phyloP scores from a whole-genome alignment of 495 filamentous ascomycete genomes.

The Penicillium egyptiacum region DNA sequence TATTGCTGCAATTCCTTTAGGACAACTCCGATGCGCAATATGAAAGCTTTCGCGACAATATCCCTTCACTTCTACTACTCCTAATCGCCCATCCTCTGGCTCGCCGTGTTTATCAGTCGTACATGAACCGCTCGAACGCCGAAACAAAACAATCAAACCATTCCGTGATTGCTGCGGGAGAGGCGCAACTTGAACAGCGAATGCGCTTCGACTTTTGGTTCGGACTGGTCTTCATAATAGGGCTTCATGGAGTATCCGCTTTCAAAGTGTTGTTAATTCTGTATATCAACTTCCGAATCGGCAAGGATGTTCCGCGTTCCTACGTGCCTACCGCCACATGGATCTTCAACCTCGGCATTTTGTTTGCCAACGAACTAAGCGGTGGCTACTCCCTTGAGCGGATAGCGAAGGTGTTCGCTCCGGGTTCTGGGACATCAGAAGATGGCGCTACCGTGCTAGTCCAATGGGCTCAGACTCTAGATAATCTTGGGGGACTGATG shows the following conservation, averaged over 20 bases:
- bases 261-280: constrained; percentile 80
- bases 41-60: constrained; percentile 78
- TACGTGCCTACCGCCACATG: constrained; percentile 78
- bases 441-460: constrained; percentile 43
- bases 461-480: constrained; percentile 64
- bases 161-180: constrained; percentile 51
- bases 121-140: constrained; percentile 19
- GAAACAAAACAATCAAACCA: constrained; percentile 17
- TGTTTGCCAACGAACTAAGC: constrained; percentile 89
- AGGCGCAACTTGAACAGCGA: constrained; percentile 71
- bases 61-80: constrained; percentile 73
- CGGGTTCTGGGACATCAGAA: constrained; percentile 22
- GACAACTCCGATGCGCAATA: constrained; percentile 93
- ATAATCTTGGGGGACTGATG: constrained; percentile 76
- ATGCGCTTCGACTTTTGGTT: constrained; percentile 82
- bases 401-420: constrained; percentile 55
- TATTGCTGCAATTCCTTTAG: constrained; percentile 37
- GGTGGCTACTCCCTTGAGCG: constrained; percentile 70
- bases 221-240: constrained; percentile 71
- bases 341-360: constrained; percentile 82
- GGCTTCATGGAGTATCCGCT: constrained; percentile 81
- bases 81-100: constrained; percentile 75
- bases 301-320: constrained; percentile 62
- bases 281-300: constrained; percentile 77
- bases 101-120: constrained; percentile 64